Base-by-base conservation (phyloP, 2,329 filamentous ascomycete species). In the Aspergillus hiratsukae region DNA sequence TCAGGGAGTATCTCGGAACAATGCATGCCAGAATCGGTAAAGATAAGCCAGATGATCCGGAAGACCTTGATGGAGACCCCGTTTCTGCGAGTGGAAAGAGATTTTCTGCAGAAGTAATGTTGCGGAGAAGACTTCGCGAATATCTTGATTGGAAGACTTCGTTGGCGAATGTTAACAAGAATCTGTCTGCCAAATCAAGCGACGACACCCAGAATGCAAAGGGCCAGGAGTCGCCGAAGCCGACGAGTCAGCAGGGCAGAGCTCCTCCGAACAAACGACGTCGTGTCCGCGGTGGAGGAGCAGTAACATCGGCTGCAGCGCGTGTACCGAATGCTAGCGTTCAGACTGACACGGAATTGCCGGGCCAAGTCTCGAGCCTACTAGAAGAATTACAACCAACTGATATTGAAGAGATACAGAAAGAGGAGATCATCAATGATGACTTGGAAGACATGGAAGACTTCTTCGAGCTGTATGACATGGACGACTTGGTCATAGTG, bases 121-220 rank as follows among this genome's bases (percentile, higher is more conserved):
- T 99, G 90, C 84, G 91, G 59, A 84, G 90, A 57, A 92, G 88
- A 65, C 80, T 99, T 35, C 86, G 91, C 46, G 87, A 88, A 65
- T 99, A 99, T 68, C 80, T 97, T 27, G 83, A 83, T 46, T 97
- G 94, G 93, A 97, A 96, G 75, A 83, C 84, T 55, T 88, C 95
- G 62, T 95, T 97, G 69, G 87, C 89, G 4, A 89, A 89, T 65
- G 88, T 97, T 64, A 96, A 89, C 65, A 73, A 69, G 25, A 76
- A 75, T 52, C 55, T 76, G n/a, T 75, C 69, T 21, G 53, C 62
- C 2, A 70, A 65, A 55, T 62, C 68, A 45, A 59, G 57, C 37
- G 66, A 64, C 28, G 63, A 68, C 4, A 52, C 61, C 10, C 58
- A 61, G 31, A 48, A 62, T 28, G 62, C 58, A 28, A 69, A 61